Evolutionary conservation across 352 stramenopile genomes (phyloP).

Genomic region (Salisapilia sapeloensis): DNA sequence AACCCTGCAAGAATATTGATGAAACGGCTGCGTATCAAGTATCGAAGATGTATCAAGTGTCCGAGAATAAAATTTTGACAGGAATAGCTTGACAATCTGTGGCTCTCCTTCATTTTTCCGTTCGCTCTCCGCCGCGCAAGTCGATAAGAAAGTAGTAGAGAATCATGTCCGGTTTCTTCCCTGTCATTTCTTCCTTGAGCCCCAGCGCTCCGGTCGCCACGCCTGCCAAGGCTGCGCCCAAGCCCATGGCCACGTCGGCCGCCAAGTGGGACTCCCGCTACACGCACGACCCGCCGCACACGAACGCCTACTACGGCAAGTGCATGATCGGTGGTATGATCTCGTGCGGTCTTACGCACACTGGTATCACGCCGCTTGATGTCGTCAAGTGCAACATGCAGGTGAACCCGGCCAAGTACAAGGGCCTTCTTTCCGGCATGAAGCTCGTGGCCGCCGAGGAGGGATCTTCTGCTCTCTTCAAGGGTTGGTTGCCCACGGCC

Average conservation of each 20-base stretch:
- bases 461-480: conserved; percentile 66
- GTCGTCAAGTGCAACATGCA: conserved; percentile 95
- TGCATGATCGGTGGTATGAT: conserved; percentile 88
- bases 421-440: conserved; percentile 51
- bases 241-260: conserved; percentile 54
- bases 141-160: no score
- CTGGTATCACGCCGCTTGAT: conserved; percentile 84
- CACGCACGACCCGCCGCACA: conserved; percentile 66
- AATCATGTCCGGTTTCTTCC: conserved; percentile 67
- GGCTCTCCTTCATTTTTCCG: no score
- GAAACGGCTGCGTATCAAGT: no score
- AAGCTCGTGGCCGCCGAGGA: conserved; percentile 81
- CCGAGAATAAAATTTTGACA: no score
- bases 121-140: no score
- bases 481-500: conserved; percentile 84
- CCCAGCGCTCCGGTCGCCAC: conserved; percentile 23
- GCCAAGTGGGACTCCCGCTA: conserved; percentile 69
- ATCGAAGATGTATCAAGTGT: no score
- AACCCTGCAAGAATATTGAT: no score
- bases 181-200: conserved; percentile 53
- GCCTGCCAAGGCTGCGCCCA: conserved; percentile 21
- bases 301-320: conserved; percentile 87
- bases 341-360: conserved; percentile 88
- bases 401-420: conserved; percentile 81
- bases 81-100: no score